A percentile compares a stretch with the other conserved stretches of the same genome.
These are phyloP conservation scores for Pythium monospermum DNA, from an alignment of 352 stramenopile species.

Conservation along the genomic window DNA sequence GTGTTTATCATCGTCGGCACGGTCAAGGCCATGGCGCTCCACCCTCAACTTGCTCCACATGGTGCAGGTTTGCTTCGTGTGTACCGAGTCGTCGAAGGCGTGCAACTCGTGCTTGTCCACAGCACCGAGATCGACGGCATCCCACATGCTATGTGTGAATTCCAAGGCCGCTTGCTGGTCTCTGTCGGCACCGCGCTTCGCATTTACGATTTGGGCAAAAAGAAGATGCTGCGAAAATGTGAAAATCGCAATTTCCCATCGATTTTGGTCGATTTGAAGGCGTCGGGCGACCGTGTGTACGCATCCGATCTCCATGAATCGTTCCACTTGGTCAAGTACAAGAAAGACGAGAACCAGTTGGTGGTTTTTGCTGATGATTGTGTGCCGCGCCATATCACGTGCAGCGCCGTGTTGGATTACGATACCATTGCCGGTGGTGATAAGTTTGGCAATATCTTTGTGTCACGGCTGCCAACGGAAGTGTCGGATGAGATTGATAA, in stretches of 20 bases:
- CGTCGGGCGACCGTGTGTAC: slow-evolving; percentile 94
- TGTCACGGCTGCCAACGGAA: slow-evolving; percentile 91
- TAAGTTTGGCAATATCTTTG: slow-evolving; percentile 99
- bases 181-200: slow-evolving; percentile 94
- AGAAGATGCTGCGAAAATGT: slow-evolving; percentile 98
- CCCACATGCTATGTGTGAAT: slow-evolving; percentile 95
- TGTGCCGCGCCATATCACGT: slow-evolving; percentile 77
- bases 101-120: slow-evolving; percentile 95
- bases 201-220: slow-evolving; percentile 99
- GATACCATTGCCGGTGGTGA: slow-evolving; percentile 97
- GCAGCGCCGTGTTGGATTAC: slow-evolving; percentile 94
- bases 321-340: slow-evolving; percentile 98
- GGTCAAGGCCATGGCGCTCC: slow-evolving; percentile 93
- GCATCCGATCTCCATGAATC: slow-evolving; percentile 95
- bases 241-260: slow-evolving; percentile 94
- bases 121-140: slow-evolving; percentile 96
- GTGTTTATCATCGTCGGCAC: slow-evolving; percentile 96
- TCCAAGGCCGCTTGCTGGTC: slow-evolving; percentile 96
- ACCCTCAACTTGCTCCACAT: slow-evolving; percentile 69
- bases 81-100: slow-evolving; percentile 91
- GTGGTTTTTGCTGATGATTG: slow-evolving; percentile 96
- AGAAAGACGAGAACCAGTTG: slow-evolving; percentile 94
- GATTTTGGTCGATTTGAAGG: slow-evolving; percentile 92
- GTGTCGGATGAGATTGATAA: slow-evolving; percentile 96
- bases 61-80: slow-evolving; percentile 87